A percentile compares a stretch with the other conserved stretches of the same genome.
These are phyloP conservation scores for Thielaviopsis musarum DNA, from an alignment of 2,329 filamentous ascomycete genomes.

Conservation along the genomic window DNA sequence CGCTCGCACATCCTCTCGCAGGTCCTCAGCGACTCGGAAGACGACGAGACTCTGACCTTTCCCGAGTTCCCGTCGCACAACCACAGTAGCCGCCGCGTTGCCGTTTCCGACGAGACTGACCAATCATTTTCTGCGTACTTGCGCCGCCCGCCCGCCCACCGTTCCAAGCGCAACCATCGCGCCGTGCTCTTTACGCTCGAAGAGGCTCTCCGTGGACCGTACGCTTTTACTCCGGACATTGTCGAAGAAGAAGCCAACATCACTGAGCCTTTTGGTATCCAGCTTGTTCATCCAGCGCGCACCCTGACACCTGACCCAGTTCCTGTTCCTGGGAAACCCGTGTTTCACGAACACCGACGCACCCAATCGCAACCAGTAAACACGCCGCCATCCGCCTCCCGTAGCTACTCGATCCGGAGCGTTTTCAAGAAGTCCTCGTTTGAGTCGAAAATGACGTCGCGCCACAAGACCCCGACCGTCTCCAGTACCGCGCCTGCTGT, in stretches of 20 bases:
- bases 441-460: constrained; percentile 5
- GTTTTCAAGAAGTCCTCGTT: not conserved
- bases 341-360: constrained; percentile 5
- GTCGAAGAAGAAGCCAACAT: constrained; percentile 83
- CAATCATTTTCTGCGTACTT: constrained; percentile 17
- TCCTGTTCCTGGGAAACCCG: constrained; percentile 25
- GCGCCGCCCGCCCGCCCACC: constrained; percentile 32
- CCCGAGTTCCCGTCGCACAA: constrained; percentile 18
- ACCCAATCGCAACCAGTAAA: constrained; percentile 6
- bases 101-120: constrained; percentile 2
- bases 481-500: constrained; percentile 6
- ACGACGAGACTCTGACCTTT: constrained; percentile 19
- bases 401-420: not conserved
- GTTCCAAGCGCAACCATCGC: constrained; percentile 72
- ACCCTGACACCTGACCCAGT: constrained; percentile 30
- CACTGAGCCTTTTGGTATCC: constrained; percentile 59
- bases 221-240: constrained; percentile 67
- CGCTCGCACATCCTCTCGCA: constrained; percentile 27
- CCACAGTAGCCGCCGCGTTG: constrained; percentile 10
- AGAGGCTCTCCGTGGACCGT: constrained; percentile 69
- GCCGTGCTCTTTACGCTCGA: constrained; percentile 88
- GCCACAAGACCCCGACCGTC: constrained; percentile 6
- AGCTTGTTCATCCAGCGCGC: constrained; percentile 29
- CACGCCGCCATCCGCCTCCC: constrained; percentile 3
- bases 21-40: constrained; percentile 29